phyloP scores from a whole-genome alignment of 2,329 filamentous ascomycete genomes.

The Venturia effusa region DNA sequence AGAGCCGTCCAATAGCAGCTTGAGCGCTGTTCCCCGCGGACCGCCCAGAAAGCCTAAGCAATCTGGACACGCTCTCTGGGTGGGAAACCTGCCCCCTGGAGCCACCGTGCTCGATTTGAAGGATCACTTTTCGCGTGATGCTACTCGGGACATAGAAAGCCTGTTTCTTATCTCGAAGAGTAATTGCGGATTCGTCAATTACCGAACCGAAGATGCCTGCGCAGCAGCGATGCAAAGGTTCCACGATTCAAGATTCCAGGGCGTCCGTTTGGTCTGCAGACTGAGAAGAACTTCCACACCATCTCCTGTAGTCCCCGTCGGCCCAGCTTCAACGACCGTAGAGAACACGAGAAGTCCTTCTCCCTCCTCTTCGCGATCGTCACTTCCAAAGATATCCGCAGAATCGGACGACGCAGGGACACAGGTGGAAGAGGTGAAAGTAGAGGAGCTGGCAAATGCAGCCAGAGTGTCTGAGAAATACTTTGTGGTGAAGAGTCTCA shows the following conservation, averaged over 20 bases:
- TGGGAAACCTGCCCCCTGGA: slow-evolving; percentile 82
- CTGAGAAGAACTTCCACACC: slow-evolving; percentile 49
- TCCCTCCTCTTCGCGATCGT: slow-evolving; percentile 20
- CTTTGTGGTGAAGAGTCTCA: slow-evolving; percentile 89
- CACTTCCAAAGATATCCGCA: slow-evolving; percentile 14
- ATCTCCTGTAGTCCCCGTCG: slow-evolving; percentile 39
- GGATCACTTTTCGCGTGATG: slow-evolving; percentile 75
- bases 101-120: slow-evolving; percentile 77
- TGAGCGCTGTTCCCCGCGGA: slow-evolving; percentile 31
- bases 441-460: background rate
- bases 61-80: slow-evolving; percentile 85
- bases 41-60: slow-evolving; percentile 56
- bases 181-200: slow-evolving; percentile 96
- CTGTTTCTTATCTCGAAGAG: slow-evolving; percentile 93
- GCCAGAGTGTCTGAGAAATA: slow-evolving; percentile 36
- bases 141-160: slow-evolving; percentile 66
- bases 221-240: slow-evolving; percentile 68
- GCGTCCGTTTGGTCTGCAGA: slow-evolving; percentile 75
- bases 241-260: slow-evolving; percentile 82
- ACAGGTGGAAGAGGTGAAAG: background rate
- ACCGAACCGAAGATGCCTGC: slow-evolving; percentile 69
- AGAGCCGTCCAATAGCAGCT: slow-evolving; percentile 3
- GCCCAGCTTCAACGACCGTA: slow-evolving; percentile 37
- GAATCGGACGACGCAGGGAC: background rate
- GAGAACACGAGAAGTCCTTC: slow-evolving; percentile 13